Conservation (phyloP, 768 basidiomycete species). For the Floccularia luteovirens region DNA sequence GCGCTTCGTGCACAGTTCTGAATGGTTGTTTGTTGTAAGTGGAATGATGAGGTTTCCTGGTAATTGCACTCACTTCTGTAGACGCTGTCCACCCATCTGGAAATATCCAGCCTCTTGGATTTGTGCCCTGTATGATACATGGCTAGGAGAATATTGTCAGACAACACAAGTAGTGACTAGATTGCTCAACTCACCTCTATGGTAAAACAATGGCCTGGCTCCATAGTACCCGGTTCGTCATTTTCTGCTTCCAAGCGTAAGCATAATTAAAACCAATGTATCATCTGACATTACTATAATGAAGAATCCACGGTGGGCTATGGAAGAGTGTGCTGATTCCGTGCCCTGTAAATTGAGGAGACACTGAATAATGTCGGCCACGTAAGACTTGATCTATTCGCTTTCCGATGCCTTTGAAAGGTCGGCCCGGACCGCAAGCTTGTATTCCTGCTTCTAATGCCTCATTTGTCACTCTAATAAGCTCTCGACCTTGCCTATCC, state of each 20-base stretch:
- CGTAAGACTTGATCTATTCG: conserved; percentile 53
- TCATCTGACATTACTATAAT: conserved; percentile 40
- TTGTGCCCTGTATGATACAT: conserved; percentile 64
- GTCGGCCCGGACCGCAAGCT: conserved; percentile 66
- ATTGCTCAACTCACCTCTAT: conserved; percentile 56
- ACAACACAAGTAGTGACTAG: neutral
- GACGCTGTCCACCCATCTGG: conserved; percentile 94
- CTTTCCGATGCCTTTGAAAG: conserved; percentile 62
- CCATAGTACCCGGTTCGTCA: conserved; percentile 76
- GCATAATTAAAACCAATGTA: neutral
- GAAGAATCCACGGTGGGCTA: conserved; percentile 74
- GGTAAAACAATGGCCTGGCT: conserved; percentile 84
- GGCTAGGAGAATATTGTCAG: conserved; percentile 36
- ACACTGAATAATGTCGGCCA: conserved; percentile 46
- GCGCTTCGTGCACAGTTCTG: conserved; percentile 79
- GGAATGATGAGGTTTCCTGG: neutral
- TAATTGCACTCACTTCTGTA: conserved; percentile 60
- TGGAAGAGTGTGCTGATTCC: conserved; percentile 85
- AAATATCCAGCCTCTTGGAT: conserved; percentile 68
- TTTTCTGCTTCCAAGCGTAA: conserved; percentile 44
- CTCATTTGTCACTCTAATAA: conserved; percentile 53
- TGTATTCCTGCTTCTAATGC: conserved; percentile 67
- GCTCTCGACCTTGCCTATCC: conserved; percentile 64
- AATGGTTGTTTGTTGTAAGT: neutral
- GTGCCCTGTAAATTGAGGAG: conserved; percentile 73